Evolutionary conservation across 148 eudicot genomes (phyloP).

Genomic region (Chenopodium formosanum): DNA sequence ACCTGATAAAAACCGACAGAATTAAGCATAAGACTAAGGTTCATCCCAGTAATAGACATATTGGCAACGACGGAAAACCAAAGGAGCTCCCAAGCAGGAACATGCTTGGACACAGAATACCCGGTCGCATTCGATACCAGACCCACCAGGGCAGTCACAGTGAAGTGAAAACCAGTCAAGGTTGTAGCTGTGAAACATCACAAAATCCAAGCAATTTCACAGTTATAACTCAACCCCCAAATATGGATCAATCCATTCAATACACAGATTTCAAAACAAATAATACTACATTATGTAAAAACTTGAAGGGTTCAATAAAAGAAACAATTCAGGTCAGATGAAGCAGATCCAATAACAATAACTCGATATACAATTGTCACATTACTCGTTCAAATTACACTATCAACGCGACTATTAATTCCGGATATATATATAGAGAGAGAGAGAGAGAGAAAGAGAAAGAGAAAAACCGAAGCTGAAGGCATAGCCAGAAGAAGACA

Average conservation of each 20-base stretch:
- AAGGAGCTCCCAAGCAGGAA: conserved; percentile 79
- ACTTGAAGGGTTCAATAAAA: too few relatives aligned
- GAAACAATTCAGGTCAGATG: not conserved
- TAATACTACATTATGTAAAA: too few relatives aligned
- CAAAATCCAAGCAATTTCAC: too few relatives aligned
- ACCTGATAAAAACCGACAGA: conserved; percentile 96
- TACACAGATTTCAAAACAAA: not conserved
- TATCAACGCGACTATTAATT: not conserved
- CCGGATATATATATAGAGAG: not conserved
- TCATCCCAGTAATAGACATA: conserved; percentile 85
- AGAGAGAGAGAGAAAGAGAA: not conserved
- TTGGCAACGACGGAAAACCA: conserved; percentile 88
- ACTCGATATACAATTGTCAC: not conserved
- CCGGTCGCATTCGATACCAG: conserved; percentile 74
- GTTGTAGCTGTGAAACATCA: conserved; percentile 62
- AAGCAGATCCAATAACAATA: not conserved
- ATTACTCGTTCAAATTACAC: not conserved
- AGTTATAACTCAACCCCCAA: not conserved
- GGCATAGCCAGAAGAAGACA: conserved; percentile 58
- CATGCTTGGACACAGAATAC: conserved; percentile 65
- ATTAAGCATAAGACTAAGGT: conserved; percentile 83
- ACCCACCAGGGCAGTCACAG: conserved; percentile 81
- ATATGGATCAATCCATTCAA: not conserved
- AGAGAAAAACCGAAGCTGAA: conserved; percentile 52
- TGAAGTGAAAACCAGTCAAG: conserved; percentile 81